Percentiles rank a stretch among this genome's conserved stretches.
Conservation (phyloP, 2,329 filamentous ascomycete species). For the Metarhizium humberi region DNA sequence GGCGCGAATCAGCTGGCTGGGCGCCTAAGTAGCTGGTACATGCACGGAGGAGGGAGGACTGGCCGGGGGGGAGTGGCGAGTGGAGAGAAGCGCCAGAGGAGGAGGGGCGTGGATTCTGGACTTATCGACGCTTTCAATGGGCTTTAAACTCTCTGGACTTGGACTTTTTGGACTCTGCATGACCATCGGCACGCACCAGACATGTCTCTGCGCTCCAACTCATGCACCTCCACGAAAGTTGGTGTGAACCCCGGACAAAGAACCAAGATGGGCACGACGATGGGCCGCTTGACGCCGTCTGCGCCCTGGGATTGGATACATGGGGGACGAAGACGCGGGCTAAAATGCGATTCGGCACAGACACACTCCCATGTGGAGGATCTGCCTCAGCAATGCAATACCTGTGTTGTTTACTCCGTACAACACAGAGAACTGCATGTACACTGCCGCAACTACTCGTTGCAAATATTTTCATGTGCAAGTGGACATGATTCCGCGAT, state of each 20-base stretch:
- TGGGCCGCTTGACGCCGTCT: neutral
- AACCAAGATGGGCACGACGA: neutral
- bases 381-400: no score
- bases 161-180: neutral
- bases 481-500: neutral
- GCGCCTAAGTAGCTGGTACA: no score
- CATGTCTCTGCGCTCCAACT: neutral
- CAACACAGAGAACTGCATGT: no score
- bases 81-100: neutral
- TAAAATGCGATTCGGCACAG: neutral
- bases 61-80: neutral
- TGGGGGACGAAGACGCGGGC: neutral
- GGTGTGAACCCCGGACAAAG: conserved; percentile 3
- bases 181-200: no score
- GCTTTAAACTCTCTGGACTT: neutral
- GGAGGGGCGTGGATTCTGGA: neutral
- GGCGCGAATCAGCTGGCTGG: no score
- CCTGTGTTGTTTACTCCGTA: no score
- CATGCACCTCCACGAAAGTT: neutral
- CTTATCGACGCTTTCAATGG: no score
- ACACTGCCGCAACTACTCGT: no score
- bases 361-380: neutral
- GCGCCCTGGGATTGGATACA: neutral
- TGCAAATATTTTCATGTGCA: neutral
- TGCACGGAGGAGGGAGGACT: no score